Evolutionary conservation across 148 eudicot species (phyloP).

Genomic region (Spergularia bocconei): DNA sequence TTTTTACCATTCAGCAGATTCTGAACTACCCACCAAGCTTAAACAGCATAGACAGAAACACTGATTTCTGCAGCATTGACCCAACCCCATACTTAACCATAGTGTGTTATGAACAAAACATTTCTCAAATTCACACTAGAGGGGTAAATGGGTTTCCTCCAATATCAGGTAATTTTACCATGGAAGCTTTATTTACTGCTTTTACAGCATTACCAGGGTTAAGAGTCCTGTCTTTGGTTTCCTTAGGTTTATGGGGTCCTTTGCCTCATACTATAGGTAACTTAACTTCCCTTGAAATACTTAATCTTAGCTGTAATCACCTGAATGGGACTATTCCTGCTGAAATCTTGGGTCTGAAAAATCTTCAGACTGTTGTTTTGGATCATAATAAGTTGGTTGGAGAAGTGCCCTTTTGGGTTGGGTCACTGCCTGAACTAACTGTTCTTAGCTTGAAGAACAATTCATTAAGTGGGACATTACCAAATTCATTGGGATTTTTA

Average conservation of each 20-base stretch:
- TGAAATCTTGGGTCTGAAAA: conserved; percentile 41
- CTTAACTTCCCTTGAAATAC: conserved; percentile 57
- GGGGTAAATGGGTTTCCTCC: conserved; percentile 40
- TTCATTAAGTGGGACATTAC: conserved; percentile 56
- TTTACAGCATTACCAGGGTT: conserved; percentile 49
- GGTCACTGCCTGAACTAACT: conserved; percentile 39
- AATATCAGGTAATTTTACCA: conserved; percentile 42
- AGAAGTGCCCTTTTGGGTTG: conserved; percentile 48
- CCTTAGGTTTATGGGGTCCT: conserved; percentile 63
- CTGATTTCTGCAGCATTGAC: conserved; percentile 52
- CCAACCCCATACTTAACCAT: conserved; percentile 49
- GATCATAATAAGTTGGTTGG: conserved; percentile 67
- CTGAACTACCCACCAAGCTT: conserved; percentile 45
- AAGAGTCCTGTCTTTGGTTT: conserved; percentile 65
- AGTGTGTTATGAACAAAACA: conserved; percentile 56
- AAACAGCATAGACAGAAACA: conserved; percentile 35
- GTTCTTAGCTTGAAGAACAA: conserved; percentile 71
- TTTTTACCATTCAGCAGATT: conserved; percentile 46
- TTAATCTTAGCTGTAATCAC: conserved; percentile 67
- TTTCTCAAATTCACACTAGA: conserved; percentile 64
- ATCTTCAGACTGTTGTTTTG: conserved; percentile 59
- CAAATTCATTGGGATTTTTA: conserved; percentile 42
- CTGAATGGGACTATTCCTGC: conserved; percentile 58
- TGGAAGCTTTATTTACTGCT: conserved; percentile 43
- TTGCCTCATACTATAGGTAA: conserved; percentile 51